Conservation (phyloP, 306 rosid genomes). For the Aeschynomene evenia region DNA sequence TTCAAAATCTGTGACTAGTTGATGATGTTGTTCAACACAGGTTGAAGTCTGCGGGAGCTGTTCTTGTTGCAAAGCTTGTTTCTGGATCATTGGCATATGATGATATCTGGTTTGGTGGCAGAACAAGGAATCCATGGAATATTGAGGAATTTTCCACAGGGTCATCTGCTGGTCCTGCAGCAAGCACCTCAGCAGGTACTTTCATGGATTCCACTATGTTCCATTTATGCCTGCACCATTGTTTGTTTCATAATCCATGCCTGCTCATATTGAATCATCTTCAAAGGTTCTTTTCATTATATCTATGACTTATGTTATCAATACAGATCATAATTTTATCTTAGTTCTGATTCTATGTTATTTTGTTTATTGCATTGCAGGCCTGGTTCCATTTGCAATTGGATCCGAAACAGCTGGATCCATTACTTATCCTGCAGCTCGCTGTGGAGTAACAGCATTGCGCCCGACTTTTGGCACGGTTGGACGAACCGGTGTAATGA, state of each 20-base stretch:
- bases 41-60: constrained; percentile 62
- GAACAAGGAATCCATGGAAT: constrained; percentile 85
- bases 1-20: constrained; percentile 10
- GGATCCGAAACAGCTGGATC: constrained; percentile 84
- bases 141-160: constrained; percentile 73
- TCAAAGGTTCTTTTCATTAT: background rate
- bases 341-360: no score
- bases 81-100: constrained; percentile 79
- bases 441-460: constrained; percentile 74
- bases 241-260: background rate
- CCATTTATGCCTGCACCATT: background rate
- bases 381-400: constrained; percentile 80
- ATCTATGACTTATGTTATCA: constrained; percentile 8
- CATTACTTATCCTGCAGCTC: constrained; percentile 66
- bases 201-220: background rate
- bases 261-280: background rate
- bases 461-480: constrained; percentile 73
- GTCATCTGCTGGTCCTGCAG: constrained; percentile 84
- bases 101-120: constrained; percentile 85
- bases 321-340: background rate
- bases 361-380: constrained; percentile 35
- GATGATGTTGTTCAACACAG: constrained; percentile 33
- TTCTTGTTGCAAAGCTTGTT: constrained; percentile 86
- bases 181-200: constrained; percentile 71
- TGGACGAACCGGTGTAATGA: constrained; percentile 83